Percentiles rank a stretch among this genome's conserved stretches.
phyloP scores from a whole-genome alignment of 495 filamentous ascomycete species.

The Xylaria flabelliformis region DNA sequence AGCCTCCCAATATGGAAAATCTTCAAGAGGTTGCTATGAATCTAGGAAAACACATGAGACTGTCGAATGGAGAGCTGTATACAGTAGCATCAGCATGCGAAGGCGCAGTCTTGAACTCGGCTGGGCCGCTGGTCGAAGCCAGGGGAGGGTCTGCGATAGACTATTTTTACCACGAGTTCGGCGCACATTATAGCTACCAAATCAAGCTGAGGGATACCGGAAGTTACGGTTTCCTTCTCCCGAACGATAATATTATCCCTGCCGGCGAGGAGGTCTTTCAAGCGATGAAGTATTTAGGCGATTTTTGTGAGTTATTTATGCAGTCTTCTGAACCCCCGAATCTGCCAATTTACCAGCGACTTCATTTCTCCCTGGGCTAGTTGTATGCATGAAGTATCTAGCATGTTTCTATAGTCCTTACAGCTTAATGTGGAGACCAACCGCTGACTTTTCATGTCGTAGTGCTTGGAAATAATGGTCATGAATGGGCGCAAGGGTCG shows the following conservation, averaged over 20 bases:
- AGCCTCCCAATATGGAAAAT: constrained; percentile 87
- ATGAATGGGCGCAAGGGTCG: constrained; percentile 47
- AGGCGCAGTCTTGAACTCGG: constrained; percentile 62
- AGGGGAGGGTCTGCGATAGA: constrained; percentile 89
- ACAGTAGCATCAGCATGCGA: constrained; percentile 87
- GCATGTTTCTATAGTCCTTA: not conserved
- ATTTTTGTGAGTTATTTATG: constrained; percentile 54
- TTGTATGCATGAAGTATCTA: not conserved
- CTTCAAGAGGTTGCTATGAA: constrained; percentile 88
- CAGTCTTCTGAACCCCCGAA: constrained; percentile 38
- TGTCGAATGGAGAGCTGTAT: constrained; percentile 76
- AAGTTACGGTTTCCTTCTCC: constrained; percentile 91
- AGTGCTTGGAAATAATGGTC: constrained; percentile 64
- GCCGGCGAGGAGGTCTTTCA: constrained; percentile 87
- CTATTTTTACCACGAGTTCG: constrained; percentile 92
- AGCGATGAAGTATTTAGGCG: constrained; percentile 79
- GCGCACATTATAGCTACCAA: constrained; percentile 86
- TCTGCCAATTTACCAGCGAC: not conserved
- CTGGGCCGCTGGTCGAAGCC: constrained; percentile 59
- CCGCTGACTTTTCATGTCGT: not conserved
- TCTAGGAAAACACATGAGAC: constrained; percentile 86
- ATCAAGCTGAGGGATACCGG: constrained; percentile 95
- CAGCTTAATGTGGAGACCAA: not conserved
- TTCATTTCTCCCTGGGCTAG: not conserved
- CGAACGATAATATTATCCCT: constrained; percentile 84